These are phyloP conservation scores for Schwanniomyces pseudopolymorphus DNA, from an alignment of 805 yeast genomes.

Conservation along the genomic window DNA sequence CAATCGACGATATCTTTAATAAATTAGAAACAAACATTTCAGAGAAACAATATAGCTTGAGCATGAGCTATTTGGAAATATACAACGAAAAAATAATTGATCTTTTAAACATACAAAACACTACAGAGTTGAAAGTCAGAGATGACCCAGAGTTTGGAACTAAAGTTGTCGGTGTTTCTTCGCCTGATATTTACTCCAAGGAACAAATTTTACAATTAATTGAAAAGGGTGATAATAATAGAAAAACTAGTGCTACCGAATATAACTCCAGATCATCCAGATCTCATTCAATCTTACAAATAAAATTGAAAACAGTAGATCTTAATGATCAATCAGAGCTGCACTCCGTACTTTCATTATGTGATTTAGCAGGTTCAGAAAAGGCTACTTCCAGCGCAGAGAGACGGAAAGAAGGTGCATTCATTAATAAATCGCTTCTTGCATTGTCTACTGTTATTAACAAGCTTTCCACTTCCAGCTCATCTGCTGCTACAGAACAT, in stretches of 20 bases:
- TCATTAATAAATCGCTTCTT: conserved; percentile 83
- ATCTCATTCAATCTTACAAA: conserved; percentile 85
- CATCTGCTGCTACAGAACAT: conserved; percentile 44
- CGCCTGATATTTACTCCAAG: conserved; percentile 54
- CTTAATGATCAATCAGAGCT: conserved; percentile 36
- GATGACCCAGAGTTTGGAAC: conserved; percentile 77
- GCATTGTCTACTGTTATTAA: conserved; percentile 93
- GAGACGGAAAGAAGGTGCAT: conserved; percentile 91
- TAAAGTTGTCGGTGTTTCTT: conserved; percentile 69
- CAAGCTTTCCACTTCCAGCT: conserved; percentile 52
- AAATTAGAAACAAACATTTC: conserved; percentile 30
- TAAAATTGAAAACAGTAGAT: conserved; percentile 53
- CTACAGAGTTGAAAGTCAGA: conserved; percentile 65
- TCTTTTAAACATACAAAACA: conserved; percentile 46
- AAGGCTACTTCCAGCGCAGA: conserved; percentile 71
- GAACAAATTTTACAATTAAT: conserved; percentile 62
- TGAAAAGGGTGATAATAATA: conserved; percentile 64
- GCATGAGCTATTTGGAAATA: conserved; percentile 77
- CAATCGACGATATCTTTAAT: conserved; percentile 60
- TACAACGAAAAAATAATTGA: conserved; percentile 88
- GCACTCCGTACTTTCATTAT: conserved; percentile 69
- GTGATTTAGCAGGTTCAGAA: conserved; percentile 98
- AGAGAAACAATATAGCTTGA: conserved; percentile 43
- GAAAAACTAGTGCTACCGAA: conserved; percentile 88
- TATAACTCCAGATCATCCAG: conserved; percentile 85